phyloP scores from a whole-genome alignment of 352 stramenopile genomes.

The Labyrinthula sp. region DNA sequence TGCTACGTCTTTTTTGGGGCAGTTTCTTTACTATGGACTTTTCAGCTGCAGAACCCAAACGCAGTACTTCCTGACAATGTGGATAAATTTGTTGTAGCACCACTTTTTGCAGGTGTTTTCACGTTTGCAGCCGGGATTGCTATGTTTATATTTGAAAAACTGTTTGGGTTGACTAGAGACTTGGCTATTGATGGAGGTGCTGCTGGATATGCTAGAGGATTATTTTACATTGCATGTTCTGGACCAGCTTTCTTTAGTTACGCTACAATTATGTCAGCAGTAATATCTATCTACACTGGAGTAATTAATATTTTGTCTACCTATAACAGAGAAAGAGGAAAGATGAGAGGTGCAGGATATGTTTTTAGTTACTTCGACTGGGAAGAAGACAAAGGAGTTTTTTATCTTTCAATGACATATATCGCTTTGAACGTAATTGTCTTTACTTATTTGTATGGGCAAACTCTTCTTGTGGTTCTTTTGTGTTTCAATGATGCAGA shows the following conservation, averaged over 20 bases:
- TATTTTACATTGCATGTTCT: constrained; percentile 8
- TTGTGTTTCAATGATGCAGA: constrained; percentile 6
- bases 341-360: constrained; percentile 3
- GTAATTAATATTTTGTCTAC: constrained; percentile 10
- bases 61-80: too few species aligned
- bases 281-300: constrained; percentile 8
- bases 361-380: neutral
- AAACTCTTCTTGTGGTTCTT: constrained; percentile 1
- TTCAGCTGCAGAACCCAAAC: too few species aligned
- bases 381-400: constrained; percentile 3
- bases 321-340: too few species aligned
- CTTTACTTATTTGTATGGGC: constrained; percentile 3
- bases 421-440: constrained; percentile 2
- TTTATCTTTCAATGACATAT: neutral
- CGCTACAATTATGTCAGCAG: constrained; percentile 9
- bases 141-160: constrained; percentile 15
- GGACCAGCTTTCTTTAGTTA: constrained; percentile 9
- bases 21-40: too few species aligned
- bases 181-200: too few species aligned
- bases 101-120: too few species aligned
- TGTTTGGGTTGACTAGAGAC: constrained; percentile 10
- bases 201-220: neutral
- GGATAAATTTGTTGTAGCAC: too few species aligned
- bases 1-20: too few species aligned
- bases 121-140: too few species aligned